phyloP scores from a whole-genome alignment of 257 asterid species.

The Linaria vulgaris region DNA sequence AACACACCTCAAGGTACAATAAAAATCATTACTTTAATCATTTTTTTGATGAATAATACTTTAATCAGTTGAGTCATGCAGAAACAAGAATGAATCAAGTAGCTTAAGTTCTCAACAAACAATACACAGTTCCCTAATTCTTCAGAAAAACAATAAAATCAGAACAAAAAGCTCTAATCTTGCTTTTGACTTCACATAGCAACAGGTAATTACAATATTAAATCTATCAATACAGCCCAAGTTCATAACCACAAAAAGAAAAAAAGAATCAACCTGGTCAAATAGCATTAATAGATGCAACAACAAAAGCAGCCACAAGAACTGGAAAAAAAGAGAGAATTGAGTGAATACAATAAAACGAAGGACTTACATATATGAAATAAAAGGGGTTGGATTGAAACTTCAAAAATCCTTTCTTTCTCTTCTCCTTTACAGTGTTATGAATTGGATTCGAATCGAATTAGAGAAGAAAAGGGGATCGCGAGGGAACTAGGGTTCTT shows the following conservation, averaged over 20 bases:
- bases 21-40: conserved; percentile 36
- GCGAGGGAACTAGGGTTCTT: too few species aligned
- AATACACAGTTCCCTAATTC: conserved; percentile 36
- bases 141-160: conserved; percentile 29
- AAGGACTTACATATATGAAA: conserved; percentile 18
- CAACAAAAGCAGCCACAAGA: background rate
- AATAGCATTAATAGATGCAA: background rate
- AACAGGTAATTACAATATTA: conserved; percentile 29
- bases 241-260: conserved; percentile 30
- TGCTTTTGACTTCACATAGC: conserved; percentile 35
- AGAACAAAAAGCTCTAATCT: conserved; percentile 44
- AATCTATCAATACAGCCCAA: conserved; percentile 49
- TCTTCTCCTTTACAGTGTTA: conserved; percentile 21
- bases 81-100: conserved; percentile 26
- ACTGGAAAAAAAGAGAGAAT: background rate
- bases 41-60: too few species aligned
- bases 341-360: conserved; percentile 9
- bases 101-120: conserved; percentile 62
- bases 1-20: conserved; percentile 29
- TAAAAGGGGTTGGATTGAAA: conserved; percentile 17
- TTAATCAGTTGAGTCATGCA: conserved; percentile 38
- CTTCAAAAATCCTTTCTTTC: conserved; percentile 19
- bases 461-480: too few species aligned
- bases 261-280: background rate
- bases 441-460: too few species aligned